Evolutionary conservation across 2,329 filamentous ascomycete genomes (phyloP), one percentile per base, ranked within the genome.

Genomic region (Sporothrix globosa): DNA sequence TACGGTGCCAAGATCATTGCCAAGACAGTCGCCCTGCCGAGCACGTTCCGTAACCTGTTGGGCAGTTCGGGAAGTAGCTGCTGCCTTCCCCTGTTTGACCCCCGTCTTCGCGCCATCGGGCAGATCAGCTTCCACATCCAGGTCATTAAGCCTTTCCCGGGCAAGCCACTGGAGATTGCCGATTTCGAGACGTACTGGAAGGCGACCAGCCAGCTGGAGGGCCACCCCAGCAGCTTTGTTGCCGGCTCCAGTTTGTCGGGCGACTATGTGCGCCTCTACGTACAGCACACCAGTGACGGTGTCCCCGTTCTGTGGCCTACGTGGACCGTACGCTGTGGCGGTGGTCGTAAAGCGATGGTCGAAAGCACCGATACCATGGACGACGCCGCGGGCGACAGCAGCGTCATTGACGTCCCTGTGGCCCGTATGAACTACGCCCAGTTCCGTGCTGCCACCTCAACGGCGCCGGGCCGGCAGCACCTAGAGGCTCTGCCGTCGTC

Each of bases 181-280:
- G 94, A 98, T 77, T 99, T 98, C 76, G 96, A 97, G 73, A 98
- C 96, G 0, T 99, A 99, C 80, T 99, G 96, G 96, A 99, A 98
- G 80, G 95, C 95, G 0, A 99, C 96, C 0, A 97, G 93, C 76
- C 93, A 97, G 75, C 87, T 96, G 63, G 93, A 97, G 78, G 90
- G 92, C 67, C 92, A 93, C 61, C 91, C 91, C 30, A 96, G 88
- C 77, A 92, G 93, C 30, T 88, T 98, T 30, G 92, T 99, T 21
- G 98, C 95, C 0, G 96, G 95, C 0, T 98, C 95, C 11, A 98
- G 95, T 81, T 81, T 99, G 69, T 96, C 93, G 2, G 96, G 96
- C n/a, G 92, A 98, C 76, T 98, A 98, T 79, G 90, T 97, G 30
- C 89, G 94, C 70, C 82, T 99, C 9, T 97, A 93, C 77, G 92